Conservation (phyloP, 768 basidiomycete genomes). For the Trametes coccinea region DNA sequence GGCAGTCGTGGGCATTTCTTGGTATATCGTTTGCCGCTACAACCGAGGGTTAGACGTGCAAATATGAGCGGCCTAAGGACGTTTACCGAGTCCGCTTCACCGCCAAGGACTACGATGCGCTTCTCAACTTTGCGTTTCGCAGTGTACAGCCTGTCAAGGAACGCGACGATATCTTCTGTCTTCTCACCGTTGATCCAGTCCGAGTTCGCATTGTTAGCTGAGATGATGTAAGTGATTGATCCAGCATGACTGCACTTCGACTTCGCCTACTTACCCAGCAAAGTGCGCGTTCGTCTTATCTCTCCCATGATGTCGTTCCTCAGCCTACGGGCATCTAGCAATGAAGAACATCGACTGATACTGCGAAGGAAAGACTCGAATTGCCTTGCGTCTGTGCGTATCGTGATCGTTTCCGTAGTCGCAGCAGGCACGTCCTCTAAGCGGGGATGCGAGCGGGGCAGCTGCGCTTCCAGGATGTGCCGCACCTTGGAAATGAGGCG, state of each 20-base stretch:
- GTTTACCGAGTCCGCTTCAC: constrained; percentile 59
- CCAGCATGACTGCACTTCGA: neutral
- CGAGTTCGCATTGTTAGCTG: constrained; percentile 84
- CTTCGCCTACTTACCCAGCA: constrained; percentile 54
- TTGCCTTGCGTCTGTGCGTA: constrained; percentile 75
- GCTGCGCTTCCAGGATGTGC: constrained; percentile 78
- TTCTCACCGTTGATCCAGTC: constrained; percentile 87
- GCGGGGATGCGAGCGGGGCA: constrained; percentile 53
- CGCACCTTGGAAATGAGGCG: constrained; percentile 87
- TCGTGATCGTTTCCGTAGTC: constrained; percentile 73
- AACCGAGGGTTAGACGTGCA: neutral
- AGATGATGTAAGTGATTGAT: neutral
- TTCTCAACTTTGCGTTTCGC: constrained; percentile 88
- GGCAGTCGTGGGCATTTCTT: constrained; percentile 41
- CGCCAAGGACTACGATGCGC: constrained; percentile 78
- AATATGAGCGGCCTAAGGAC: neutral
- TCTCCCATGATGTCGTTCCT: constrained; percentile 94
- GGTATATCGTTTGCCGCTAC: constrained; percentile 38
- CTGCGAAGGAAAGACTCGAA: constrained; percentile 92
- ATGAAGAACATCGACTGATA: constrained; percentile 76
- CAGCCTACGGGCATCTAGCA: constrained; percentile 85
- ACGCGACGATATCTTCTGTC: constrained; percentile 83
- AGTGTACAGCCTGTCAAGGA: constrained; percentile 83
- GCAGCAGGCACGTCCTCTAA: constrained; percentile 42
- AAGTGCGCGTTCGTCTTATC: constrained; percentile 74